Evolutionary conservation across 2,329 filamentous ascomycete species (phyloP).

Genomic region (Eutypella sp.): DNA sequence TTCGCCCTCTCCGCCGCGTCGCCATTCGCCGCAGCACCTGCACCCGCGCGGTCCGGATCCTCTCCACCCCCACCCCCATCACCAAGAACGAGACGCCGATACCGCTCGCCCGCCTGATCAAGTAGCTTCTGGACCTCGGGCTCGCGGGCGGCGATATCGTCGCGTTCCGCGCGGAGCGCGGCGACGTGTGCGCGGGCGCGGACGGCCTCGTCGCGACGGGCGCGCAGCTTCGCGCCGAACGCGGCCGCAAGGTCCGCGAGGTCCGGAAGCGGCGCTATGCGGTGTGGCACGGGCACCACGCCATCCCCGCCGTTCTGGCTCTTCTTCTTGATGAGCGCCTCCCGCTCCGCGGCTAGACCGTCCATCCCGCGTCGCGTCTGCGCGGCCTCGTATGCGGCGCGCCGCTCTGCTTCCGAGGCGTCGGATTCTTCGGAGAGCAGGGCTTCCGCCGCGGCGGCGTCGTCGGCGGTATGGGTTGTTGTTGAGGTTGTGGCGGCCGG

Average conservation of each 20-base stretch:
- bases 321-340: constrained; percentile 33
- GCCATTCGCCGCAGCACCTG: background rate
- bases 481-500: background rate
- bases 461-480: constrained; percentile 19
- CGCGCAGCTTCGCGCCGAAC: constrained; percentile 53
- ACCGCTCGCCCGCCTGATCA: constrained; percentile 73
- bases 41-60: constrained; percentile 1
- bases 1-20: constrained; percentile 17
- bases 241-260: constrained; percentile 64
- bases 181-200: constrained; percentile 51
- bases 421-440: too few species aligned
- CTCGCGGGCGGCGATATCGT: constrained; percentile 62
- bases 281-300: constrained; percentile 58
- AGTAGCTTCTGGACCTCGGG: constrained; percentile 75
- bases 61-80: background rate
- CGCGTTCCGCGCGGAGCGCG: constrained; percentile 56
- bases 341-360: constrained; percentile 49
- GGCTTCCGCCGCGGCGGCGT: too few species aligned
- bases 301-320: constrained; percentile 28
- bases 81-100: constrained; percentile 37
- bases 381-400: constrained; percentile 79
- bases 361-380: constrained; percentile 88
- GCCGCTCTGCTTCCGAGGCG: constrained; percentile 67
- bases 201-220: constrained; percentile 53
- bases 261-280: constrained; percentile 72